Evolutionary conservation across 2,329 filamentous ascomycete genomes (phyloP), one percentile per base, ranked within the genome.

Genomic region (Alternaria brassicae): DNA sequence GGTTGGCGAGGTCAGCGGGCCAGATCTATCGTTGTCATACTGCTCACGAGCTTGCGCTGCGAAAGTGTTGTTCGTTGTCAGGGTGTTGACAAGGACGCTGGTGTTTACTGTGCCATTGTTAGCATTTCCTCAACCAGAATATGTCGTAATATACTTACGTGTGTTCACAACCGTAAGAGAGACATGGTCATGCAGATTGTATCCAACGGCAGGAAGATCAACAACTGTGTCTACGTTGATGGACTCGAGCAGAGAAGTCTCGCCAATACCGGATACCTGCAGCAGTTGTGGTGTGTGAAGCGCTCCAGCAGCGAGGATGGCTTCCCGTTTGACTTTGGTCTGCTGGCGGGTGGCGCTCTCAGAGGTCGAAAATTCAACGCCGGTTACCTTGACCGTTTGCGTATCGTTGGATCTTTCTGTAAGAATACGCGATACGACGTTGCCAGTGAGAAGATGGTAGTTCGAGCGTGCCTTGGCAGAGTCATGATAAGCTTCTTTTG

Each of bases 201-300:
- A 60, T 17, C 69, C 69, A n/a, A 72, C 68, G 2, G 67, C 69
- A 5, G 71, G 67, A 15, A 74, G 65, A 51, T 73, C 60, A 10
- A 71, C 63, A 13, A 70, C 57, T 3, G 61, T 58, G 3, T 59
- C 36, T 3, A 70, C 65, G 3, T 63, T 63, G 56, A 73, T 68
- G 8, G 49, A 60, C 27, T 58, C 53, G 3, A 73, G 67, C 4
- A 68, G 57, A 7, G 56, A 40, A 17, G 66, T 32, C 28, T 69
- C 68, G 27, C 71, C 71, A n/a, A 74, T 70, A 8, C 71, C 71
- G 27, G 69, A 72, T 1, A 71, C 58, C 30, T 73, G 71, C 10
- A 74, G 60, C 1, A 74, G 44, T 49, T 74, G 70, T 7, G 71
- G 70, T 1, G 69, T 69, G 48, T 71, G 69, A 7, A 74, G 28